Evolutionary conservation across 306 rosid species (phyloP).

Genomic region (Astragalus glycyphyllos): DNA sequence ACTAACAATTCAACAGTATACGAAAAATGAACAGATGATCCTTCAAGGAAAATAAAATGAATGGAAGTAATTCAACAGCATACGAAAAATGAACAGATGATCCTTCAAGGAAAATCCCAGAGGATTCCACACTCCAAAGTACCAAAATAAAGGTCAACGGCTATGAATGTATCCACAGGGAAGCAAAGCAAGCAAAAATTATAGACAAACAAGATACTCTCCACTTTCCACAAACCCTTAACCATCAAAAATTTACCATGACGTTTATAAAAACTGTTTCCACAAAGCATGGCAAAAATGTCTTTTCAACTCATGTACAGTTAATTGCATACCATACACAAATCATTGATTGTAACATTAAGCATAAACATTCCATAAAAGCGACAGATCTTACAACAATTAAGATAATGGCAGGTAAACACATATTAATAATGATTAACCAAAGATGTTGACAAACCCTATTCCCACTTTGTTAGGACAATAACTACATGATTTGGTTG

Average conservation of each 20-base stretch:
- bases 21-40: not conserved
- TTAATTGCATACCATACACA: constrained; percentile 21
- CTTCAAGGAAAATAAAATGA: not conserved
- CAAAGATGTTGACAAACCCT: constrained; percentile 3
- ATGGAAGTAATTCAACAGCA: not conserved
- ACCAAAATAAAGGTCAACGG: constrained; percentile 6
- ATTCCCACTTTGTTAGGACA: not conserved
- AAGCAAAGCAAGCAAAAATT: not conserved
- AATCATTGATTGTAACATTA: constrained; percentile 23
- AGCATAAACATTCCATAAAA: constrained; percentile 12
- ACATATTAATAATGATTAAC: not conserved
- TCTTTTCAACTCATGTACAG: constrained; percentile 28
- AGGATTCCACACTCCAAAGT: not conserved
- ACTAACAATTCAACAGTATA: constrained; percentile 17
- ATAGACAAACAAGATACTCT: not conserved
- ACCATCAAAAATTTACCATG: not conserved
- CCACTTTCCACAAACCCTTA: not conserved
- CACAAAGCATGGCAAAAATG: constrained; percentile 18
- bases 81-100: not conserved
- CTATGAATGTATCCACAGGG: not conserved
- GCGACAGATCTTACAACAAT: constrained; percentile 41
- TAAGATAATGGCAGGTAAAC: constrained; percentile 19
- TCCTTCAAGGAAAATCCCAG: not conserved
- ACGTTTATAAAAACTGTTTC: not conserved
- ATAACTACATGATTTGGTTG: constrained; percentile 9